Evolutionary conservation across 2,329 filamentous ascomycete genomes (phyloP), one percentile per base, ranked within the genome.

Genomic region (Cladosporium sp.): DNA sequence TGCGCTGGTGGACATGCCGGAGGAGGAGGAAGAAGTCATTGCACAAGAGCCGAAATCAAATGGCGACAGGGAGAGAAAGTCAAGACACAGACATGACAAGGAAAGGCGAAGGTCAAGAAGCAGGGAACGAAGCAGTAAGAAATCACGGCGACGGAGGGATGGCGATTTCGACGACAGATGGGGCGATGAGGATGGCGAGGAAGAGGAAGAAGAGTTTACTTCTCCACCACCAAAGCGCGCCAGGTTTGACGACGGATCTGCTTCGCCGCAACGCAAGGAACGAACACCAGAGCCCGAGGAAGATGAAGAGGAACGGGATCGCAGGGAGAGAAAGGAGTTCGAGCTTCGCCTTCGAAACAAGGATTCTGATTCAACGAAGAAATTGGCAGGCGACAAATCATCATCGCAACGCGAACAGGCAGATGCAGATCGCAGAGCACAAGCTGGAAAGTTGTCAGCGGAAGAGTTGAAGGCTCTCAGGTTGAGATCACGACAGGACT

Each of bases 401-500:
- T 80, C 80, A 3, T 79, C 72, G 63, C 60, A 65, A 28, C 61
- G 67, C 9, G 66, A 68, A 3, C 64, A 66, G 79, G 83, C 52
- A 77, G 68, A 72, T 30, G 83, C 83, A 1, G 81, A 86, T 62
- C 78, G 87, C 51, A 78, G 86, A 61, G 80, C 82, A 1, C 73
- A 89, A 59, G 86, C 85, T 11, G 81, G 86, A 3, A 82, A 83
- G 38, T 84, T 88, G 6, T 81, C 88, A 59, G 81, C 81, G 62
- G 86, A 86, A 8, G 88, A 88, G n/a, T 82, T 96, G 71, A 86
- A 87, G 2, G 92, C 95, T 61, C 75, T 97, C 17, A 84, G 94
- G 42, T 81, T 94, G 69, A 84, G 91, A 34, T 96, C 92, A 3
- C 85, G 94, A 61, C 92, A 97, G 70, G 88, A 94, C 65, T 99